Conservation (phyloP, 345 rosid genomes). For the Microthlaspi erraticum region DNA sequence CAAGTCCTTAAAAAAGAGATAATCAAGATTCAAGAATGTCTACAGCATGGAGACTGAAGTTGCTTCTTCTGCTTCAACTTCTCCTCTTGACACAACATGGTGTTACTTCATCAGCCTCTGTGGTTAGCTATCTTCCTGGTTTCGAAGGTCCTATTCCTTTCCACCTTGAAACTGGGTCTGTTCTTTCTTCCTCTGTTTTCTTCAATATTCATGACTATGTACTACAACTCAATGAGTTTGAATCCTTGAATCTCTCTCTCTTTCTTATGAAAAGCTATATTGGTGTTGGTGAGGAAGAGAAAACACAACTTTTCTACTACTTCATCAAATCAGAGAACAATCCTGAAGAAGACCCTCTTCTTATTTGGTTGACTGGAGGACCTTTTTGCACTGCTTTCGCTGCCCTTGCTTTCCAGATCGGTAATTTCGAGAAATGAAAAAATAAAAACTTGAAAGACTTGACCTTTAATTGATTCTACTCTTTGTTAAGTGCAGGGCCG, state of each 20-base stretch:
- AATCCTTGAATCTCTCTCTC: not conserved
- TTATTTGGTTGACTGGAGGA: constrained; percentile 51
- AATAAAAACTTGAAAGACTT: not conserved
- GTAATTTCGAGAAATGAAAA: not conserved
- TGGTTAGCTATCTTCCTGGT: constrained; percentile 39
- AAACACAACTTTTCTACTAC: not conserved
- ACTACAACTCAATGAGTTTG: not conserved
- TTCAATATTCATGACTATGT: not conserved
- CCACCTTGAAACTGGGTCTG: constrained; percentile 62
- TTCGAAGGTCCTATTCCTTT: constrained; percentile 47
- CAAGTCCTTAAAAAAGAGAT: not conserved
- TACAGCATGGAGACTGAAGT: constrained; percentile 17
- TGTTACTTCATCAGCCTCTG: constrained; percentile 17
- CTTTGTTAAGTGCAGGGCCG: constrained; percentile 55
- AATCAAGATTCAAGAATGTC: not conserved
- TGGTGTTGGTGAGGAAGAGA: constrained; percentile 14
- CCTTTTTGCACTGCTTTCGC: constrained; percentile 59
- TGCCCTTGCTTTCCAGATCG: constrained; percentile 39
- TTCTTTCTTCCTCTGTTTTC: not conserved
- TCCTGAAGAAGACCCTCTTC: constrained; percentile 16
- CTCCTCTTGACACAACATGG: not conserved
- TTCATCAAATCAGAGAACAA: constrained; percentile 15
- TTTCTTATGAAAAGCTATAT: constrained; percentile 1
- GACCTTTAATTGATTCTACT: not conserved
- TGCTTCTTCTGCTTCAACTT: constrained; percentile 23